Evolutionary conservation across 805 yeast species (phyloP), one percentile per base, ranked within the genome.

Genomic region (Barnettozyma salicaria): DNA sequence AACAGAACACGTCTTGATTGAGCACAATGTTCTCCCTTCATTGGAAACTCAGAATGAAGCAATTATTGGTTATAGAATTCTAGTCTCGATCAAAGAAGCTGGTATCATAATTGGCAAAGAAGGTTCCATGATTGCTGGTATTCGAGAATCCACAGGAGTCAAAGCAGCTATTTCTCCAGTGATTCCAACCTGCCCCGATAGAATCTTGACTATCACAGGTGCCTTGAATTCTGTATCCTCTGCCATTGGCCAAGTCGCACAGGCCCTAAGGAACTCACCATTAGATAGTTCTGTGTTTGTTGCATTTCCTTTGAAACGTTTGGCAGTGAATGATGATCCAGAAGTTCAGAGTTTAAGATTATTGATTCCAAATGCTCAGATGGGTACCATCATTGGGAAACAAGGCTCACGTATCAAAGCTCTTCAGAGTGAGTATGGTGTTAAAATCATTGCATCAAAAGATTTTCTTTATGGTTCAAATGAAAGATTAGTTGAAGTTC

Each of bases 101-200:
- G 96, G 96, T 13, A 83, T 87, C 43, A 76, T 88, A 44, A 88
- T 88, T 49, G 96, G 96, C 37, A 82, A 82, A 47, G 81, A 76
- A 46, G 96, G 96, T 31, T 67, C 71, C 34, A 80, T 80, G 38
- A 87, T 88, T 42, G 82, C 88, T 38, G 69, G 73, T 24, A 75
- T 88, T 32, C 70, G 96, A 47, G 86, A 76, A 34, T 73, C 73
- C 41, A 83, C 90, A 21, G 72, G 73, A 39, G 87, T 88, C 41
- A 84, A 81, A 55, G 95, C 95, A 5, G 95, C 94, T 13, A 86
- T 88, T 31, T 80, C 95, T 11, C 81, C 80, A 50, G 78, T 83
- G 27, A 76, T 78, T 24, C 80, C 79, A 11, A 92, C 94, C 16
- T 80, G 87, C 40, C 78, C 80, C 23, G 96, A 88, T 55, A 70